Base-by-base conservation (phyloP, 176 grass and related monocot genomes). In the Cenchrus purpureus region DNA sequence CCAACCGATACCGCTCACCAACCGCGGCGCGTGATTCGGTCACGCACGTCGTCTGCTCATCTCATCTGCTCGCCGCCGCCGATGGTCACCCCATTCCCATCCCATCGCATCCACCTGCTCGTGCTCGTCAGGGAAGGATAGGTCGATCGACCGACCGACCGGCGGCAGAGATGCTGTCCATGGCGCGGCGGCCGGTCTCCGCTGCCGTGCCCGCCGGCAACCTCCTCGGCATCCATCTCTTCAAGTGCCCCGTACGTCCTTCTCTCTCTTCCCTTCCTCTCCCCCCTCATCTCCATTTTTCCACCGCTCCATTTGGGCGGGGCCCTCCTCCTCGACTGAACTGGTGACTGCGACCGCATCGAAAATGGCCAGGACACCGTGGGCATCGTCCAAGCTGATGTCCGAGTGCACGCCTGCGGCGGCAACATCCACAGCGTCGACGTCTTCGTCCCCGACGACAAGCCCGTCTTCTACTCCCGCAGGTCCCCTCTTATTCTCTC, bases 321-420 rank as follows among this genome's bases (percentile, higher is more conserved):
- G 14, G 14, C 14, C 52, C 52, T 4, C 52, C 52, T 54, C 13
- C 53, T 55, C 14, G 53, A 17, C 53, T 55, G 15, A 55, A 55
- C 53, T 5, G 53, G 53, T 15, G 16, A 55, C 14, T 16, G 15
- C 53, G 15, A 55, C 53, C 5, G 53, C 14, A 15, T 55, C 53
- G 53, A 55, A 11, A 55, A 8, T 46, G 45, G 10, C 10, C 76
- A 97, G 95, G 95, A 97, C 87, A 12, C 44, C 32, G 87, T 95
- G 7, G 96, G 95, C 40, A 91, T 98, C 72, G 91, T 95, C 95
- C 4, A 95, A 85, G 77, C 79, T 98, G n/a, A n/a, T n/a, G 17
- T 91, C 95, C 6, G 93, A 98, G 51, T 95, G 95, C 85, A 98
- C 75, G 91, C 95, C 66, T 95, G 86, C 60, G 96, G 96, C 75